phyloP scores from a whole-genome alignment of 495 filamentous ascomycete genomes.

The Extremus antarcticus region DNA sequence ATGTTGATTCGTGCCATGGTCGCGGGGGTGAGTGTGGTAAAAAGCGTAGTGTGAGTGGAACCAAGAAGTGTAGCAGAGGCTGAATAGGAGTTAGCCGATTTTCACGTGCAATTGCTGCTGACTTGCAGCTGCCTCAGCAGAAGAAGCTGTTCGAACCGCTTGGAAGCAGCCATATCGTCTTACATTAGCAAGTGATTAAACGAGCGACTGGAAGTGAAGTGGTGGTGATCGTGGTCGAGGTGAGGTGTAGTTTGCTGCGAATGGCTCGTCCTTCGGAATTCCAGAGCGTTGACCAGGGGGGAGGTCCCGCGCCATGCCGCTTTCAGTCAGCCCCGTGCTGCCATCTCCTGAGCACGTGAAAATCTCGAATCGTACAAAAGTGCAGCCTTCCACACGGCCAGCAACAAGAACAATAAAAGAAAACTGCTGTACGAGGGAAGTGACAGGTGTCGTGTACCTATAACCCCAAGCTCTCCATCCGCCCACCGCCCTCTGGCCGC shows the following conservation, averaged over 20 bases:
- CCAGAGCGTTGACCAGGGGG: background rate
- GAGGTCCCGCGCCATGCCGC: background rate
- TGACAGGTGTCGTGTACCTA: no score
- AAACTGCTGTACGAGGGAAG: no score
- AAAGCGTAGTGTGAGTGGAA: background rate
- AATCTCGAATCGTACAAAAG: no score
- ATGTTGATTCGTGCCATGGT: constrained; percentile 83
- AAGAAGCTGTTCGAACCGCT: background rate
- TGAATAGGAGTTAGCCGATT: background rate
- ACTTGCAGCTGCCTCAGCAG: background rate
- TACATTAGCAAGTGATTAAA: constrained; percentile 4
- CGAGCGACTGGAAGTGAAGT: constrained; percentile 4
- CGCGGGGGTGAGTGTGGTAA: constrained; percentile 1
- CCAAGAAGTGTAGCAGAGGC: background rate
- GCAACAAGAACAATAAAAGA: no score
- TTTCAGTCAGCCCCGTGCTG: background rate
- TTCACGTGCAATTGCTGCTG: constrained; percentile 2
- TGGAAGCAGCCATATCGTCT: background rate
- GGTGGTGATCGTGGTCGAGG: background rate
- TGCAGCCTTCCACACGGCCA: no score
- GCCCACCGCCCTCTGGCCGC: background rate
- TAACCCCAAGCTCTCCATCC: no score
- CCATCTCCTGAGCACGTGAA: background rate
- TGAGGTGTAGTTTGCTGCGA: background rate
- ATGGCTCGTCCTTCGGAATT: background rate